Evolutionary conservation across 2,329 filamentous ascomycete genomes (phyloP).

Genomic region (Ceratocystis alfenasii): DNA sequence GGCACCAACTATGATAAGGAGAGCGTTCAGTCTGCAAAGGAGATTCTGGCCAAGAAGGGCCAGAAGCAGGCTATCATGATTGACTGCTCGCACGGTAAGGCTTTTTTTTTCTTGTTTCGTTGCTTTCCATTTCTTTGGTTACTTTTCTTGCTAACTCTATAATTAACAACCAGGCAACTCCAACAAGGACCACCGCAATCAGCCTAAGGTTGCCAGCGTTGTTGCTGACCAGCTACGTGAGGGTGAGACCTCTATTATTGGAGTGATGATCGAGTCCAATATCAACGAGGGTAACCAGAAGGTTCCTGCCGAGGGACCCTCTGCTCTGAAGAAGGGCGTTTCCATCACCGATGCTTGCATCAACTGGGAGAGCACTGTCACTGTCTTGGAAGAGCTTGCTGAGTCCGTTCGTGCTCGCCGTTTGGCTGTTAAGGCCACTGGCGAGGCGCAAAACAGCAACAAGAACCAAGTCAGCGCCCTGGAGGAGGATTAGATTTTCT

Average conservation of each 20-base stretch:
- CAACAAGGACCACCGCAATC: constrained; percentile 93
- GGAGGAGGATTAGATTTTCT: constrained; percentile 37
- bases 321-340: constrained; percentile 72
- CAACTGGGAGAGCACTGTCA: constrained; percentile 74
- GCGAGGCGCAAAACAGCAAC: constrained; percentile 26
- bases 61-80: constrained; percentile 90
- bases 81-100: constrained; percentile 86
- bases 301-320: constrained; percentile 69
- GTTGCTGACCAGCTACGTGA: constrained; percentile 76
- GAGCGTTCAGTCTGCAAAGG: constrained; percentile 67
- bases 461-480: constrained; percentile 35
- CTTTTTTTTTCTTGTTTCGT: neutral
- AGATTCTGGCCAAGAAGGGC: constrained; percentile 67
- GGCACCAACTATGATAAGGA: constrained; percentile 90
- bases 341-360: constrained; percentile 97
- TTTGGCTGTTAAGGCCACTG: constrained; percentile 33
- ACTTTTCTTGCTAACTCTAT: neutral
- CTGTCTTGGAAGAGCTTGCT: constrained; percentile 73
- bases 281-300: constrained; percentile 86
- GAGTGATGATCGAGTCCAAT: constrained; percentile 98
- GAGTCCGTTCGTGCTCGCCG: constrained; percentile 69
- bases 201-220: constrained; percentile 77
- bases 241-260: constrained; percentile 79
- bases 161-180: constrained; percentile 52
- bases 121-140: neutral